phyloP scores from a whole-genome alignment of 2,329 filamentous ascomycete genomes.

The Gnomoniopsis smithogilvyi region DNA sequence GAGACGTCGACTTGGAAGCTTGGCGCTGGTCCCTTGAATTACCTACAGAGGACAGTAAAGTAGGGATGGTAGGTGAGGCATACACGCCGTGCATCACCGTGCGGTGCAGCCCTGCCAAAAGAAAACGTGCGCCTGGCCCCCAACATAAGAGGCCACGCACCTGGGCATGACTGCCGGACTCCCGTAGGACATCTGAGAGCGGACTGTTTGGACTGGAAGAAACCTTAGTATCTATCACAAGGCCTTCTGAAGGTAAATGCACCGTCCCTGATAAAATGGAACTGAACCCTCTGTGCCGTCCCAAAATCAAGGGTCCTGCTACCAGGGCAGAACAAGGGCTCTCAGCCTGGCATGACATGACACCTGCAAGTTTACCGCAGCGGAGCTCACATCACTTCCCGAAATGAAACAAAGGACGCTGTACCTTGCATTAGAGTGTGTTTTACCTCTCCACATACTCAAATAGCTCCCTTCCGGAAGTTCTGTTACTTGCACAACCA shows the following conservation, averaged over 20 bases:
- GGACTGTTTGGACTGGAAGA: no score
- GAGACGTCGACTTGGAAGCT: neutral
- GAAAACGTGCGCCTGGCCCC: neutral
- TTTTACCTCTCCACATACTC: conserved; percentile 2
- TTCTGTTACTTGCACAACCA: neutral
- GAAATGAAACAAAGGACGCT: conserved; percentile 5
- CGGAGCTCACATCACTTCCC: conserved; percentile 9
- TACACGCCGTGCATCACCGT: neutral
- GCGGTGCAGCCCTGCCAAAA: neutral
- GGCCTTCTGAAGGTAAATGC: neutral
- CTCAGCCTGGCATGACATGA: neutral
- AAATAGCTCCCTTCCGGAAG: neutral
- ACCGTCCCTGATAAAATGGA: neutral
- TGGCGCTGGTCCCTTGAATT: no score
- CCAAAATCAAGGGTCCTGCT: conserved; percentile 2
- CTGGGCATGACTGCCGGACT: no score
- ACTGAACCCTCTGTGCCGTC: neutral
- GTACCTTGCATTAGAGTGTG: conserved; percentile 17
- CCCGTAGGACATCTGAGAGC: no score
- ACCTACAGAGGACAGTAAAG: neutral
- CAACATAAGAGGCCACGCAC: no score
- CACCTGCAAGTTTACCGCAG: conserved; percentile 7
- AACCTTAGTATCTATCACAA: neutral
- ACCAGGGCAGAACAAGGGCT: neutral
- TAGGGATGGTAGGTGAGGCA: neutral